Evolutionary conservation across 495 filamentous ascomycete genomes (phyloP), one percentile per base, ranked within the genome.

Genomic region (Aspergillus mulundensis): DNA sequence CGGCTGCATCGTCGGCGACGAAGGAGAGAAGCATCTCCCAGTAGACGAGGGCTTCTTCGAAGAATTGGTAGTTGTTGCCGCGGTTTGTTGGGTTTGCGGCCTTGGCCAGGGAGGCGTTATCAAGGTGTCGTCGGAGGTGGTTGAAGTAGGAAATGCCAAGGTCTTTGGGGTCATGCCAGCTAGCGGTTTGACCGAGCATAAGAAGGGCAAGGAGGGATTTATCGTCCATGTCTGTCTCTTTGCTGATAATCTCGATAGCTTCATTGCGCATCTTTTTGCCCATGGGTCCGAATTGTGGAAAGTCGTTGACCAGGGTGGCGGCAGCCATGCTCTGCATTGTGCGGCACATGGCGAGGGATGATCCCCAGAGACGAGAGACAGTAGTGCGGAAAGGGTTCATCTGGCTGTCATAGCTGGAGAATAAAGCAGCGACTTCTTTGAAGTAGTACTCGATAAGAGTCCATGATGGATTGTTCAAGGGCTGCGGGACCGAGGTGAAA

Each of bases 271-370:
- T 75, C 52, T 79, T 75, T 5, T 74, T 63, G 1, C 81, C 81
- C 19, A 81, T 63, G 0, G 69, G 72, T 4, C 72, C 69, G 62
- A 81, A 81, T 14, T 81, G 73, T 0, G 81, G 81, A 43, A 82
- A 81, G 44, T 80, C 79, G 46, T 81, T 76, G 7, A 81, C 76
- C 0, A 84, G 67, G 8, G 77, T 81, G n/a, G 81, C 81, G 0
- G 81, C 81, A 10, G 81, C 79, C 81, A 84, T 84, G 51, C 79
- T 82, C 60, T 83, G 81, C 64, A 84, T 81, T 14, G 78, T 81
- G 23, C 77, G 79, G 57, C 78, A 84, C 66, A 84, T 81, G 15
- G 80, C 77, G 18, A 81, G 61, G 12, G 79, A 80, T 11, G 77
- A 78, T 21, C 79, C 74, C 78, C 80, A 84, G 5, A 84, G 69